Evolutionary conservation across 2,329 filamentous ascomycete genomes (phyloP).

Genomic region (Hymenoscyphus infarciens): DNA sequence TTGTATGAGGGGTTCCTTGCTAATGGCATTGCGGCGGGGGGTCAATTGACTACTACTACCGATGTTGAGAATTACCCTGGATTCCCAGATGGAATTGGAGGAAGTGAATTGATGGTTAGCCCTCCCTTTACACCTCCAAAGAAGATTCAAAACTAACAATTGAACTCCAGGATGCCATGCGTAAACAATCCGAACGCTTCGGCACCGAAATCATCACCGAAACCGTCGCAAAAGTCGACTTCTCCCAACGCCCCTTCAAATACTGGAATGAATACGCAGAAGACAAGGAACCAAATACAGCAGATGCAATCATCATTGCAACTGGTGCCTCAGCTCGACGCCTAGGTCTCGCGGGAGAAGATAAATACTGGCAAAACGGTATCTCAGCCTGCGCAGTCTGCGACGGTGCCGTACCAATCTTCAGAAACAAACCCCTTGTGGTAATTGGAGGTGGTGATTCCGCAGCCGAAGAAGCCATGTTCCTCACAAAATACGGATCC

Average conservation of each 20-base stretch:
- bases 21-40: conserved; percentile 91
- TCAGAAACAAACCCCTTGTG: conserved; percentile 90
- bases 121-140: background rate
- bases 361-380: conserved; percentile 95
- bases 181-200: conserved; percentile 83
- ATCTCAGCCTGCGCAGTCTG: conserved; percentile 96
- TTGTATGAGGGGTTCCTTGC: conserved; percentile 98
- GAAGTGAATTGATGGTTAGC: conserved; percentile 71
- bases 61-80: conserved; percentile 98
- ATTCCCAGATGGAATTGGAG: conserved; percentile 86
- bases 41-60: conserved; percentile 96
- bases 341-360: conserved; percentile 79
- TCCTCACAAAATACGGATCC: conserved; percentile 94
- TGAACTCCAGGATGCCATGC: conserved; percentile 68
- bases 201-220: conserved; percentile 92
- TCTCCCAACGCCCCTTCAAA: conserved; percentile 81
- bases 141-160: background rate
- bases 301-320: conserved; percentile 88
- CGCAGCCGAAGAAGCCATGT: conserved; percentile 94
- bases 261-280: conserved; percentile 90
- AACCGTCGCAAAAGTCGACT: conserved; percentile 84
- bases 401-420: conserved; percentile 95
- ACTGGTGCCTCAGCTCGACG: conserved; percentile 90
- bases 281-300: conserved; percentile 74
- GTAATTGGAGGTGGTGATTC: conserved; percentile 97